Conservation (phyloP, 2,329 filamentous ascomycete genomes). For the Corynespora cassiicola region DNA sequence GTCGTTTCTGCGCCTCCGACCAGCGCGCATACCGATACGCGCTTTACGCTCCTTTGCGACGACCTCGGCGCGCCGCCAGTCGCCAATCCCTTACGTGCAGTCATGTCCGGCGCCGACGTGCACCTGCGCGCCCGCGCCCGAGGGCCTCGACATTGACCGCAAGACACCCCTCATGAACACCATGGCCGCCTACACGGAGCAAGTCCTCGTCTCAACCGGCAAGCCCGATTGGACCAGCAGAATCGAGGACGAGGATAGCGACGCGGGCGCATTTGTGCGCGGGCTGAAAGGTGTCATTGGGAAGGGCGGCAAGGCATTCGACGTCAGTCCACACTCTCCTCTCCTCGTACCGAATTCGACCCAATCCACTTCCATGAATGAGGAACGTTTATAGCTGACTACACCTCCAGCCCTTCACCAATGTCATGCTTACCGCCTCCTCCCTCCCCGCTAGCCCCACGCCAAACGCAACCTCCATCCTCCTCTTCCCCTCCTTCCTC, state of each 20-base stretch:
- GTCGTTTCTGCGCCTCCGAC: slow-evolving; percentile 1
- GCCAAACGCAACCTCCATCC: slow-evolving; percentile 54
- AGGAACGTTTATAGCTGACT: slow-evolving; percentile 2
- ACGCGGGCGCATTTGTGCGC: slow-evolving; percentile 63
- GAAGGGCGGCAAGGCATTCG: slow-evolving; percentile 50
- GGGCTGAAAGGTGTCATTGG: slow-evolving; percentile 68
- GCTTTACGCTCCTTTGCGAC: slow-evolving; percentile 12
- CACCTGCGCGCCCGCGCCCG: slow-evolving; percentile 71
- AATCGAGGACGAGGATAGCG: slow-evolving; percentile 78
- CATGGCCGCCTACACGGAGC: slow-evolving; percentile 79
- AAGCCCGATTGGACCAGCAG: slow-evolving; percentile 79
- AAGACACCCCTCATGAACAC: slow-evolving; percentile 74
- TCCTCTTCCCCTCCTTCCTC: slow-evolving; percentile 83
- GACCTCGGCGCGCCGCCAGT: slow-evolving; percentile 8
- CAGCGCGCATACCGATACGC: not conserved
- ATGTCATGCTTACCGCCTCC: slow-evolving; percentile 76
- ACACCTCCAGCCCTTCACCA: slow-evolving; percentile 75
- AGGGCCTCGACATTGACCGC: slow-evolving; percentile 76
- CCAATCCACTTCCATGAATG: no score
- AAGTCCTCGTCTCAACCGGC: slow-evolving; percentile 84
- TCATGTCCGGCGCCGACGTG: slow-evolving; percentile 79
- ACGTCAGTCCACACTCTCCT: no score
- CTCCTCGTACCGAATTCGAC: no score
- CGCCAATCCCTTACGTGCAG: slow-evolving; percentile 28
- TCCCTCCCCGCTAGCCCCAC: slow-evolving; percentile 67